Conservation (phyloP, 2,329 filamentous ascomycete species). For the Didymosphaeria variabile region DNA sequence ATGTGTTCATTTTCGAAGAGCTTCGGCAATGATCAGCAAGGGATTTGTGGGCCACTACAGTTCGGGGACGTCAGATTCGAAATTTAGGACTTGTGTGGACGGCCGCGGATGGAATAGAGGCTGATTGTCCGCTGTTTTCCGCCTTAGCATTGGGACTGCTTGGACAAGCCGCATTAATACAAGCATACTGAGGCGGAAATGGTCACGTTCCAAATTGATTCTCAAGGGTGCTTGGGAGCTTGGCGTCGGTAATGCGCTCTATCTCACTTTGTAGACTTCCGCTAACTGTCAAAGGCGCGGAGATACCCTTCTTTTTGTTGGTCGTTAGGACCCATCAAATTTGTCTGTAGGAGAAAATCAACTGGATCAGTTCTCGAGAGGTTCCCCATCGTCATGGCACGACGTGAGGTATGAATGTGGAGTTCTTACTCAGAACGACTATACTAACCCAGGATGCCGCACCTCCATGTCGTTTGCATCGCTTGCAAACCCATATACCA, state of each 20-base stretch:
- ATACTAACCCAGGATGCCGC: conserved; percentile 1
- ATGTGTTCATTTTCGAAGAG: background rate
- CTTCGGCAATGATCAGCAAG: no score
- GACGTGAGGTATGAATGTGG: background rate
- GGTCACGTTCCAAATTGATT: background rate
- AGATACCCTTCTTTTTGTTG: conserved; percentile 4
- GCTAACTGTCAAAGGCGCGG: conserved; percentile 8
- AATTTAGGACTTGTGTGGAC: no score
- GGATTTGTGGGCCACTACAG: background rate
- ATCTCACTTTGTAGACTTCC: background rate
- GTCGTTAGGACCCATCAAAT: background rate
- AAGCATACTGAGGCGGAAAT: background rate
- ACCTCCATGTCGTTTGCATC: background rate
- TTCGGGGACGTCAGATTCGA: background rate
- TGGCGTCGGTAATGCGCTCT: conserved; percentile 7
- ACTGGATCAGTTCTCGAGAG: background rate
- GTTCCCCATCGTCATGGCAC: background rate
- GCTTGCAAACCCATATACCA: background rate
- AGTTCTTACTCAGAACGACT: background rate
- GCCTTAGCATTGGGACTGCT: background rate
- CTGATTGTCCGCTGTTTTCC: background rate
- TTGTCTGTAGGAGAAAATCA: background rate
- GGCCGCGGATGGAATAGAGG: background rate
- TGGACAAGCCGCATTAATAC: background rate
- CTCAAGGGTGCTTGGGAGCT: background rate